These are phyloP conservation scores for Coniochaeta sp. DNA, from an alignment of 2,329 filamentous ascomycete species.

Conservation along the genomic window DNA sequence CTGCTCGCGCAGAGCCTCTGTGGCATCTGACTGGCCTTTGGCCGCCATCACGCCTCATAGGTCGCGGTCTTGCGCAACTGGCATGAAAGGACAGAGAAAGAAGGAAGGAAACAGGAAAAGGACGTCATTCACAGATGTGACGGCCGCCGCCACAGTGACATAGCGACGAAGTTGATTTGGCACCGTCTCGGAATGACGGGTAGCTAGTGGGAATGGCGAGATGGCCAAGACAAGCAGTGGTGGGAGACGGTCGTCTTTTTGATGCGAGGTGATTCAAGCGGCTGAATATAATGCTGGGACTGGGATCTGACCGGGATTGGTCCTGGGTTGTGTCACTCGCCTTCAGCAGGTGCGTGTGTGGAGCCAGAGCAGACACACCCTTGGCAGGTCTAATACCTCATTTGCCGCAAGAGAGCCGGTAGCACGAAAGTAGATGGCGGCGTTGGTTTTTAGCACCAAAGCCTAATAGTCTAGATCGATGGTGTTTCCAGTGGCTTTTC, in stretches of 20 bases:
- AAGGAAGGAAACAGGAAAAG: not conserved
- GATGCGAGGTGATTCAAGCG: not conserved
- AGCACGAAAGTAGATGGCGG: too few relatives aligned
- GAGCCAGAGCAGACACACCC: too few relatives aligned
- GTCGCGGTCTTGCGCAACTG: not conserved
- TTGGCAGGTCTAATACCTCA: too few relatives aligned
- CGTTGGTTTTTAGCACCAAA: too few relatives aligned
- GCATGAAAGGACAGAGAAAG: not conserved
- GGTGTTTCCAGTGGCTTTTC: too few relatives aligned
- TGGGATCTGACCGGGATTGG: not conserved
- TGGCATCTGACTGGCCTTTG: not conserved
- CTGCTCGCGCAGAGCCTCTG: conserved; percentile 14
- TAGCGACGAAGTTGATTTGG: not conserved
- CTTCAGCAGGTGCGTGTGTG: not conserved
- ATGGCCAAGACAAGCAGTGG: not conserved
- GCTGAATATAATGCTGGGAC: not conserved
- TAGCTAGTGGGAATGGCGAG: not conserved
- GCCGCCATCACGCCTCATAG: not conserved
- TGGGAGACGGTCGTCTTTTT: not conserved
- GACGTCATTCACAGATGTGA: not conserved
- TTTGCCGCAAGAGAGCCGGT: too few relatives aligned
- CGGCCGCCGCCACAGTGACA: not conserved
- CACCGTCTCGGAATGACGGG: not conserved
- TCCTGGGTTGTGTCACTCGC: not conserved
- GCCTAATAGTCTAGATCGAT: too few relatives aligned